Base-by-base conservation (phyloP, 345 rosid species). In the Litchi chinensis region DNA sequence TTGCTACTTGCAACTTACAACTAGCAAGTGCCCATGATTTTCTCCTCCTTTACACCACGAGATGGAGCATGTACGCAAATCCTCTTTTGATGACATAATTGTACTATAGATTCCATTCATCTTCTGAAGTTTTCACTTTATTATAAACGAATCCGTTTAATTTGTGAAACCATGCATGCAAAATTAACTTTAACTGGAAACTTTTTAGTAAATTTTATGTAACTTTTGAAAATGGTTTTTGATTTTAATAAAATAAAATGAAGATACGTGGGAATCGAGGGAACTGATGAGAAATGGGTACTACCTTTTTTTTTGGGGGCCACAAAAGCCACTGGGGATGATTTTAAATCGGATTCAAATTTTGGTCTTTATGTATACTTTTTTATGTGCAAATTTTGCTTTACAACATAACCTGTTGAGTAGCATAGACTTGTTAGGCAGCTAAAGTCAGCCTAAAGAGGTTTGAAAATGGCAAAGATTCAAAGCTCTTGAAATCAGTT, bases 401-500 rank as follows among this genome's bases (percentile, higher is more conserved):
- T 71, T 28, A 71, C 46, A 54, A 44, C 65, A 1, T 32, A 8
- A 37, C 65, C 65, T 71, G 54, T 19, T 46, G 15, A 18, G 24
- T 57, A 8, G 19, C 0, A 26, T 57, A 59, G 54, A 12, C 52
- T 40, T 7, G 15, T 57, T 57, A 50, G 65, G 22, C 39, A 74
- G 44, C 54, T 46, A 24, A n/a, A n/a, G n/a, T n/a, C n/a, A n/a
- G n/a, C n/a, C n/a, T n/a, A n/a, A n/a, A 9, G 43, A 19, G 46
- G 44, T 75, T 65, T 75, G 62, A 64, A 46, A 75, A 54, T 16
- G 2, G 32, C 7, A 8, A 0, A 41, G 37, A 32, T 10, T 4
- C 26, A 62, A 43, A 43, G 77, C 77, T 62, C 56, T 41, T 73
- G 66, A 12, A 39, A 2, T 59, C 67, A 67, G 67, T 8, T 41